A percentile compares a stretch with the other conserved stretches of the same genome.
Evolutionary conservation across 208 protist genomes (phyloP).

Genomic region (Leishmania major): DNA sequence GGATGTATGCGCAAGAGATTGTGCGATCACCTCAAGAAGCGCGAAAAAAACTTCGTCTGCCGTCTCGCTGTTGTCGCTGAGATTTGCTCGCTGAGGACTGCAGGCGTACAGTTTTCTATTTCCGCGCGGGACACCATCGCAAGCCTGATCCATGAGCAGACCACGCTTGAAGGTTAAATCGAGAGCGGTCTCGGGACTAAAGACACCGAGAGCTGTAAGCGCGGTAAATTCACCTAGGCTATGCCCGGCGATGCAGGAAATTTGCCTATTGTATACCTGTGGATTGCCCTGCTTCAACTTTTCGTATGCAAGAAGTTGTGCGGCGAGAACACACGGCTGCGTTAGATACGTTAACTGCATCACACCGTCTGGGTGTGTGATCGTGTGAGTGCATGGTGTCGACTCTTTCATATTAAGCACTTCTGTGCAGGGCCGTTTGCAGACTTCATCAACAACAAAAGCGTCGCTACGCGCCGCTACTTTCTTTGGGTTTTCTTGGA

Average conservation of each 20-base stretch:
- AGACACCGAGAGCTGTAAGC: constrained; percentile 68
- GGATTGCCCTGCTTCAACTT: constrained; percentile 20
- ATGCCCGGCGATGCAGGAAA: constrained; percentile 65
- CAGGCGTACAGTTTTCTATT: constrained; percentile 83
- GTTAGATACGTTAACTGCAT: constrained; percentile 81
- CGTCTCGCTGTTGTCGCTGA: constrained; percentile 46
- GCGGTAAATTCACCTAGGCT: constrained; percentile 91
- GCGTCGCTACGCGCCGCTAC: constrained; percentile 49
- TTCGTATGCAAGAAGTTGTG: constrained; percentile 65
- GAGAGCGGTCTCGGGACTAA: constrained; percentile 68
- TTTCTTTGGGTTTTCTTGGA: constrained; percentile 77
- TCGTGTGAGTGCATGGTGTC: constrained; percentile 20
- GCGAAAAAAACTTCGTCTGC: constrained; percentile 75
- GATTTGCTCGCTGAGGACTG: constrained; percentile 65
- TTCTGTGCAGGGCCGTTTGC: constrained; percentile 39
- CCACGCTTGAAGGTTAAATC: constrained; percentile 82
- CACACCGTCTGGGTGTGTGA: constrained; percentile 68
- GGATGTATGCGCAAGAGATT: constrained; percentile 63
- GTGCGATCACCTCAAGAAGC: constrained; percentile 79
- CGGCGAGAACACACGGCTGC: constrained; percentile 80
- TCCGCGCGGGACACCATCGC: constrained; percentile 38
- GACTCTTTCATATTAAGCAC: constrained; percentile 61
- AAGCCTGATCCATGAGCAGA: constrained; percentile 77
- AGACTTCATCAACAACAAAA: constrained; percentile 49
- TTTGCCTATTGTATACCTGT: constrained; percentile 17